A percentile compares a stretch with the other conserved stretches of the same genome.
These are phyloP conservation scores for Papiliotrema flavescens DNA, from an alignment of 1,284 basidiomycete genomes.

Conservation along the genomic window DNA sequence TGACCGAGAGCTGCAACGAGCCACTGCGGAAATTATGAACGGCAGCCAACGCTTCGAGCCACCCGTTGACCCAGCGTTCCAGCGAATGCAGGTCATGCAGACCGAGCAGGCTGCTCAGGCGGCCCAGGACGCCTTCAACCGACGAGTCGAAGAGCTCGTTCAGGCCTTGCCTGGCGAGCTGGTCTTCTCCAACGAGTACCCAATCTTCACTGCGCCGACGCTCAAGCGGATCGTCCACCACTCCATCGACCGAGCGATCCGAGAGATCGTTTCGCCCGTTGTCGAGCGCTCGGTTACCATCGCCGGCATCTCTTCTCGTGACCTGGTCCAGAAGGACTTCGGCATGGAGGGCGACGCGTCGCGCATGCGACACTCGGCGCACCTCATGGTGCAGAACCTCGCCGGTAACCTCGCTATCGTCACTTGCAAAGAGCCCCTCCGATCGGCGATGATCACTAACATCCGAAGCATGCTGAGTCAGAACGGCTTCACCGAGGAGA, in stretches of 20 bases:
- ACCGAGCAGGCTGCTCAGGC: conserved; percentile 45
- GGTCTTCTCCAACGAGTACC: conserved; percentile 64
- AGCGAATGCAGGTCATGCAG: conserved; percentile 44
- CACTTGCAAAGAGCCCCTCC: conserved; percentile 96
- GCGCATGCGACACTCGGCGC: conserved; percentile 85
- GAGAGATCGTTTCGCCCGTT: conserved; percentile 97
- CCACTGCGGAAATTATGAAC: conserved; percentile 29
- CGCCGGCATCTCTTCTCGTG: conserved; percentile 93
- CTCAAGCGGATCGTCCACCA: conserved; percentile 90
- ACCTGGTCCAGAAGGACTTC: conserved; percentile 95
- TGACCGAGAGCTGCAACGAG: conserved; percentile 39
- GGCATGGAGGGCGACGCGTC: conserved; percentile 90
- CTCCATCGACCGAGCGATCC: conserved; percentile 89
- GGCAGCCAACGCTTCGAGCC: conserved; percentile 31
- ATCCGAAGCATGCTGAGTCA: conserved; percentile 74
- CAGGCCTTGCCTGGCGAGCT: conserved; percentile 75
- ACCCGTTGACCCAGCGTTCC: conserved; percentile 34
- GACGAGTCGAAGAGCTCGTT: conserved; percentile 53
- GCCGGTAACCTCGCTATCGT: conserved; percentile 95
- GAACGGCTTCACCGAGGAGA: conserved; percentile 77
- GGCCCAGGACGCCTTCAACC: conserved; percentile 47
- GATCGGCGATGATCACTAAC: conserved; percentile 87
- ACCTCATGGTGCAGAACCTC: conserved; percentile 94
- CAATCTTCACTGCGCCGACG: conserved; percentile 63
- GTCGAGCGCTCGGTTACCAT: conserved; percentile 99